phyloP scores from a whole-genome alignment of 345 rosid genomes.

The Excoecaria cochinchinensis region DNA sequence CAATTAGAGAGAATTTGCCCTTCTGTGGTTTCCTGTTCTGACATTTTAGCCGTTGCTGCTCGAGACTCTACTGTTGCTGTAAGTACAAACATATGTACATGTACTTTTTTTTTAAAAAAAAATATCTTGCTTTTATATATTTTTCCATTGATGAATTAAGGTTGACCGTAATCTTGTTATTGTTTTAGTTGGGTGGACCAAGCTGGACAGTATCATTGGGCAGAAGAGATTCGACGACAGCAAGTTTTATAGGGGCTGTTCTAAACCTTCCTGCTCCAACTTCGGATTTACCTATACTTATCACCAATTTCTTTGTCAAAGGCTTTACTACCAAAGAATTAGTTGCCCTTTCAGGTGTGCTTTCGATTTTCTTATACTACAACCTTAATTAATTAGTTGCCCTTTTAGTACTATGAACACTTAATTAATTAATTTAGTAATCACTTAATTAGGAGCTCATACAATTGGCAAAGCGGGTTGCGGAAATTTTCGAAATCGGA shows the following conservation, averaged over 20 bases:
- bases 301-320: conserved; percentile 44
- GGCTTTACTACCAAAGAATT: conserved; percentile 52
- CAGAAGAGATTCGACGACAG: conserved; percentile 60
- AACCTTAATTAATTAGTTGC: no score
- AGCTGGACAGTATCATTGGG: conserved; percentile 53
- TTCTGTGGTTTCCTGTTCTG: conserved; percentile 50
- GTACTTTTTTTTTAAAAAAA: no score
- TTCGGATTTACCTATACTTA: conserved; percentile 37
- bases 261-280: conserved; percentile 39
- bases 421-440: no score
- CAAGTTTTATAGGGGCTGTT: conserved; percentile 37
- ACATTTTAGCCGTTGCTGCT: conserved; percentile 51
- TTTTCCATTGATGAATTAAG: no score
- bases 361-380: no score
- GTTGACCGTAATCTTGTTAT: not conserved
- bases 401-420: no score
- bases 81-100: not conserved
- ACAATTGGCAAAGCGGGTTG: conserved; percentile 70
- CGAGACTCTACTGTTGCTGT: conserved; percentile 51
- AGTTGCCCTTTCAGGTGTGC: conserved; percentile 58
- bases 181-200: conserved; percentile 47
- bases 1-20: conserved; percentile 37
- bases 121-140: not conserved
- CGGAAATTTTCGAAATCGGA: conserved; percentile 33
- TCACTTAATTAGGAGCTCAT: conserved; percentile 32